Conservation (phyloP, 345 rosid species). For the Punica granatum region DNA sequence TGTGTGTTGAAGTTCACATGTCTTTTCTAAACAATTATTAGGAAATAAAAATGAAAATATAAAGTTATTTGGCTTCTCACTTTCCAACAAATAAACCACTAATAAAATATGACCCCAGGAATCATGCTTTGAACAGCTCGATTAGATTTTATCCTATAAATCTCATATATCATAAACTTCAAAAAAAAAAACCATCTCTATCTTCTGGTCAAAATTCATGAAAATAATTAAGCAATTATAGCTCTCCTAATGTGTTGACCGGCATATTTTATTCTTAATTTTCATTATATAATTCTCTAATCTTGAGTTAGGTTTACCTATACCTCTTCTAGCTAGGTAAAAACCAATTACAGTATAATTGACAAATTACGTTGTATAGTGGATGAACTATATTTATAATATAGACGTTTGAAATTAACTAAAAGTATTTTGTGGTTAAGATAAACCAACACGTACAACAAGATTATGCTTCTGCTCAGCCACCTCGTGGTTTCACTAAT, state of each 20-base stretch:
- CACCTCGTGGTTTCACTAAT: no score
- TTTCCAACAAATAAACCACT: not conserved
- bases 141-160: not conserved
- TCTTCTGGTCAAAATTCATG: not conserved
- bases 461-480: no score
- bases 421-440: no score
- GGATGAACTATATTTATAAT: no score
- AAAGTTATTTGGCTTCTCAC: not conserved
- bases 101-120: not conserved
- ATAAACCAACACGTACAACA: no score
- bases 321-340: no score
- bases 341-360: no score
- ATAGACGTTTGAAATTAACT: no score
- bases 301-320: not conserved
- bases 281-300: not conserved
- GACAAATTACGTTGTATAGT: no score
- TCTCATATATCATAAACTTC: not conserved
- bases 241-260: not conserved
- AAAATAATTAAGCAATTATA: not conserved
- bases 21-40: not conserved
- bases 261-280: not conserved
- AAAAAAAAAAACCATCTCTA: not conserved
- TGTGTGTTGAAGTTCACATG: not conserved
- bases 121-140: slow-evolving; percentile 1
- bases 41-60: not conserved